phyloP scores from a whole-genome alignment of 2,329 filamentous ascomycete genomes.

The Aciculosporium take region DNA sequence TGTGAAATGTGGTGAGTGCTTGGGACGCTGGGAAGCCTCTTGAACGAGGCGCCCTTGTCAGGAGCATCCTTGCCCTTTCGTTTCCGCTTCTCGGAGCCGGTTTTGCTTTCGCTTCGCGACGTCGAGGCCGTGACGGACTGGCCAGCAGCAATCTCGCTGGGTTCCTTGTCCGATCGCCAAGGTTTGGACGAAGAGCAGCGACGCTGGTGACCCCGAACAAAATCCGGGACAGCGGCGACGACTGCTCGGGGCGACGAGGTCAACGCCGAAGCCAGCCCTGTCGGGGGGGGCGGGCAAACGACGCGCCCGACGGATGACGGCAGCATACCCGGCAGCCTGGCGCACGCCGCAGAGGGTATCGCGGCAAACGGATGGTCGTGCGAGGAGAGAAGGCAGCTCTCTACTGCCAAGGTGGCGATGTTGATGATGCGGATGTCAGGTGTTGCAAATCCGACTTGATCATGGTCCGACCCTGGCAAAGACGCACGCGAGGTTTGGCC shows the following conservation, averaged over 20 bases:
- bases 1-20: slow-evolving; percentile 59
- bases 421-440: slow-evolving; percentile 18
- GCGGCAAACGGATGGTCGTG: slow-evolving; percentile 8
- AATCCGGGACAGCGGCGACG: slow-evolving; percentile 20
- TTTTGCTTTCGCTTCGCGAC: slow-evolving; percentile 27
- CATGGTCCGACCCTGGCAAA: no score
- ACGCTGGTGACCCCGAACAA: slow-evolving; percentile 32
- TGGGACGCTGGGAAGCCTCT: slow-evolving; percentile 57
- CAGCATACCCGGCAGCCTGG: slow-evolving; percentile 30
- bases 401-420: slow-evolving; percentile 15
- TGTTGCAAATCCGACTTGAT: slow-evolving; percentile 22
- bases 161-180: slow-evolving; percentile 43
- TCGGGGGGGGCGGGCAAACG: slow-evolving; percentile 31
- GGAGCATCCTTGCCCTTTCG: slow-evolving; percentile 41
- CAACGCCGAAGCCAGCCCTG: slow-evolving; percentile 27
- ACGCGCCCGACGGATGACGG: slow-evolving; percentile 42
- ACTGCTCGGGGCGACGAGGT: slow-evolving; percentile 26
- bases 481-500: no score
- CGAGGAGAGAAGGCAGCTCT: slow-evolving; percentile 8
- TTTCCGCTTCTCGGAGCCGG: slow-evolving; percentile 38
- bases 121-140: slow-evolving; percentile 35
- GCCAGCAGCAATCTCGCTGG: slow-evolving; percentile 34
- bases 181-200: slow-evolving; percentile 48
- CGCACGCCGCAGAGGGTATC: slow-evolving; percentile 5
- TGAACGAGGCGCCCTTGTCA: slow-evolving; percentile 30